These are phyloP conservation scores for Parascedosporium putredinis DNA, from an alignment of 2,329 filamentous ascomycete species.

Conservation along the genomic window DNA sequence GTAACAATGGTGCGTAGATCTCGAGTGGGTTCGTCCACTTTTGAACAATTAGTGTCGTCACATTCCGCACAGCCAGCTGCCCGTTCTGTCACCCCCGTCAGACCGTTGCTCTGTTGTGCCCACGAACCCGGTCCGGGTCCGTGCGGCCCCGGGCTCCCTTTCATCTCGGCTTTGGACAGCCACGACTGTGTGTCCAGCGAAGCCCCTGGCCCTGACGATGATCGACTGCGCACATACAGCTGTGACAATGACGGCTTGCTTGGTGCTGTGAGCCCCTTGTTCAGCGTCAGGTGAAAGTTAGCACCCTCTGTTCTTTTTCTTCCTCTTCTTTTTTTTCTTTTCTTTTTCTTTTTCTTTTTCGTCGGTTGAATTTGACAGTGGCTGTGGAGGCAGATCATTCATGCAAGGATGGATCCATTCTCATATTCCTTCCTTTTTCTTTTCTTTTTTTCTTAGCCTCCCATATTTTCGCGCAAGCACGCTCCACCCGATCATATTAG, in stretches of 20 bases:
- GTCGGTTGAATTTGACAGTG: neutral
- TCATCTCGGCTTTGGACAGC: slow-evolving; percentile 2
- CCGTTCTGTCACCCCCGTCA: neutral
- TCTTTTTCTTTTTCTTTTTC: too few species aligned
- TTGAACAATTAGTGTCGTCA: neutral
- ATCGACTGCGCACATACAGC: neutral
- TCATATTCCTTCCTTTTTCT: too few species aligned
- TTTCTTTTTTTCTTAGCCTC: too few species aligned
- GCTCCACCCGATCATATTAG: neutral
- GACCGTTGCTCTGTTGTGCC: neutral
- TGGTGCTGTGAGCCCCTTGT: too few species aligned
- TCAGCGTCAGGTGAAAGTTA: neutral
- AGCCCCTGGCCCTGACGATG: neutral
- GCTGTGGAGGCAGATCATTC: neutral
- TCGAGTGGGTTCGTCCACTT: neutral
- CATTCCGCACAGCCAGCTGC: neutral
- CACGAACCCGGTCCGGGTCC: neutral
- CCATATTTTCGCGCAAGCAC: too few species aligned
- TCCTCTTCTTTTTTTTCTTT: too few species aligned
- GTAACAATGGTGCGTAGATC: neutral
- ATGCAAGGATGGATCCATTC: too few species aligned
- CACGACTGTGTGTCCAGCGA: too few species aligned
- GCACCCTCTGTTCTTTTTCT: too few species aligned
- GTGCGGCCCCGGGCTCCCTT: neutral
- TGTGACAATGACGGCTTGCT: neutral